A percentile compares a stretch with the other conserved stretches of the same genome.
Conservation (phyloP, 305 asterid genomes). For the Plantago coronopus region DNA sequence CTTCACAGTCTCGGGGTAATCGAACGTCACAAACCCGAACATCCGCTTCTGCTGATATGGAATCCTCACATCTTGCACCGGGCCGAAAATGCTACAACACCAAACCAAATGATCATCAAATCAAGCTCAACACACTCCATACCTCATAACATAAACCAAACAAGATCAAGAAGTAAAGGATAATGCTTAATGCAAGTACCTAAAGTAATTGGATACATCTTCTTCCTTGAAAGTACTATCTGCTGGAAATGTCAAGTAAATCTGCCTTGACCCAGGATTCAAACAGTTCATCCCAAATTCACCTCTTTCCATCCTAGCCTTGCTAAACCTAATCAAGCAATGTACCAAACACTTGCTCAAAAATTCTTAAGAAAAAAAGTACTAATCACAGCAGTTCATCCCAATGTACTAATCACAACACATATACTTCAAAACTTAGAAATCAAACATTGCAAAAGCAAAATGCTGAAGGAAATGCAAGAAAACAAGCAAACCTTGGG, state of each 20-base stretch:
- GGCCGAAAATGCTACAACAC: slow-evolving; percentile 49
- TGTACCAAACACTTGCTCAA: slow-evolving; percentile 22
- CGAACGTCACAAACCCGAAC: slow-evolving; percentile 73
- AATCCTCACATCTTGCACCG: slow-evolving; percentile 73
- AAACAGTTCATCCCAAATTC: slow-evolving; percentile 46
- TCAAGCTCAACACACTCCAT: slow-evolving; percentile 3
- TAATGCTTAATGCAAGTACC: slow-evolving; percentile 34
- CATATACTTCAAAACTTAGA: not conserved
- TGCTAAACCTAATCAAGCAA: slow-evolving; percentile 37
- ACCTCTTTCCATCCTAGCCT: slow-evolving; percentile 40
- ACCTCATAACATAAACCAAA: not conserved
- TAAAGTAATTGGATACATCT: slow-evolving; percentile 69
- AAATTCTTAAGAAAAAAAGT: too few relatives aligned
- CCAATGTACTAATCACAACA: not conserved
- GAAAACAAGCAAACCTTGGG: slow-evolving; percentile 38
- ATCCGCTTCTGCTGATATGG: slow-evolving; percentile 79
- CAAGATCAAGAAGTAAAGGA: not conserved
- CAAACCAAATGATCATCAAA: slow-evolving; percentile 13
- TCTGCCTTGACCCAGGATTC: slow-evolving; percentile 69
- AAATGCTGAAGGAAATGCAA: slow-evolving; percentile 47
- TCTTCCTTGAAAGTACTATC: slow-evolving; percentile 74
- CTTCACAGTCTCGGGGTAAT: slow-evolving; percentile 66
- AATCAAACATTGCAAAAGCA: not conserved
- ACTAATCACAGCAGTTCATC: too few relatives aligned
- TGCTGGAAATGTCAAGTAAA: slow-evolving; percentile 80